phyloP scores from a whole-genome alignment of 2,329 filamentous ascomycete genomes.

The Phyllosticta citribraziliensis region DNA sequence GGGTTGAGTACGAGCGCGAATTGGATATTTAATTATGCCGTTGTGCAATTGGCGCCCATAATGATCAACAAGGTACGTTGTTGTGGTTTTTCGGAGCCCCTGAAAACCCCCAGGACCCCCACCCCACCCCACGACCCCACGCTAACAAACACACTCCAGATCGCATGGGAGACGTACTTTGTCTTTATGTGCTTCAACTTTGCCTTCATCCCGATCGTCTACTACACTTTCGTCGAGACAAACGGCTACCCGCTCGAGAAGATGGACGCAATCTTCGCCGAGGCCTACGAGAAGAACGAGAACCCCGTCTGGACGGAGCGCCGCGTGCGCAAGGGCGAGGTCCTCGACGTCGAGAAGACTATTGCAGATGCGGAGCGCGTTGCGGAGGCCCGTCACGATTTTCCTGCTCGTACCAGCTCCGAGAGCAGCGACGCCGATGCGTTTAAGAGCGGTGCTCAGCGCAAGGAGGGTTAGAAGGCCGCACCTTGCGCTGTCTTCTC shows the following conservation, averaged over 20 bases:
- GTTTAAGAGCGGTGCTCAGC: background rate
- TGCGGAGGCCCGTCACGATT: conserved; percentile 1
- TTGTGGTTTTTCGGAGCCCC: too few relatives aligned
- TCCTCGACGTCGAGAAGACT: conserved; percentile 14
- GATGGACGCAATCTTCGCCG: conserved; percentile 20
- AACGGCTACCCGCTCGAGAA: conserved; percentile 19
- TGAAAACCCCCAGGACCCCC: too few relatives aligned
- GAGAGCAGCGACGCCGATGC: background rate
- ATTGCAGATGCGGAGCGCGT: conserved; percentile 7
- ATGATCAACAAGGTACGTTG: conserved; percentile 8
- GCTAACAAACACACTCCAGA: background rate
- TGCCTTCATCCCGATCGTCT: conserved; percentile 14
- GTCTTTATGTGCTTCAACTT: conserved; percentile 11
- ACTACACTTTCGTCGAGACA: conserved; percentile 14
- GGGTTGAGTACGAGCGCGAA: too few relatives aligned
- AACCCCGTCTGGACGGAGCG: conserved; percentile 19
- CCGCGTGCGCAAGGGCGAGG: conserved; percentile 15
- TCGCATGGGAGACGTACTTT: conserved; percentile 9
- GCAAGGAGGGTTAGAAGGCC: background rate
- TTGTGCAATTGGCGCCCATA: conserved; percentile 33
- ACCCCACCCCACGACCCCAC: background rate
- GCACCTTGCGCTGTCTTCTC: background rate
- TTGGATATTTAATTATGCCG: conserved; percentile 31
- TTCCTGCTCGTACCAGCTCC: background rate
- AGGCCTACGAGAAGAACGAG: conserved; percentile 19